Base-by-base conservation (phyloP, 2,329 filamentous ascomycete species). In the Venturia aucupariae region DNA sequence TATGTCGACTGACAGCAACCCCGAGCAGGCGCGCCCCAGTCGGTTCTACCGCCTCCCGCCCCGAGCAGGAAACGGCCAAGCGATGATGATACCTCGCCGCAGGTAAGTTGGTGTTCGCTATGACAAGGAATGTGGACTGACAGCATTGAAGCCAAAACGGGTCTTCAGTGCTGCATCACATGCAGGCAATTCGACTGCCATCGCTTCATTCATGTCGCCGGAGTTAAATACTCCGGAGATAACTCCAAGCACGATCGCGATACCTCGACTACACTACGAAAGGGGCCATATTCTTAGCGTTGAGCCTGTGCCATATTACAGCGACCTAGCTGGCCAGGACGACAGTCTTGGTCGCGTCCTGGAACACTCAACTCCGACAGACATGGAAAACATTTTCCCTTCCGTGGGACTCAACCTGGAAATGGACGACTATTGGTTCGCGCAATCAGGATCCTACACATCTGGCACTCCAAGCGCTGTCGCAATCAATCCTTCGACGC, bases 351-450 rank as follows among this genome's bases (percentile, higher is more conserved):
- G 22, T 15, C 42, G 10, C 11, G 38, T 44, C 19, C 51, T 63
- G 17, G 62, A 63, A 41, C 48, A 63, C 6, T 30, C 44, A 24
- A 55, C 62, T 11, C 62, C 62, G 11, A 22, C 42, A 39, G 46
- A 32, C 19, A 38, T 63, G 30, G 61, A 59, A 24, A 55, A 48
- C 30, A 41, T 41, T 22, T 61, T 61, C n/a, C 54, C 63, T 15
- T 61, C 63, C 19, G 63, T 38, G 13, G 39, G 42, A 13, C 39
- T 61, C 7, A 61, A 39, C 51, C 27, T 64, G 41, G 63, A 64
- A 19, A 64, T 64, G 5, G 63, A 64, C 32, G 63, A 64, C 41
- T 64, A 61, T 22, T 64, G 63, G 63, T 60, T 64, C 54, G 27
- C 60, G 24, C 62, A 59, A 44, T 42, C 62, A 32, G 62, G 57